Base-by-base conservation (phyloP, 306 rosid species). In the Comarum palustre region DNA sequence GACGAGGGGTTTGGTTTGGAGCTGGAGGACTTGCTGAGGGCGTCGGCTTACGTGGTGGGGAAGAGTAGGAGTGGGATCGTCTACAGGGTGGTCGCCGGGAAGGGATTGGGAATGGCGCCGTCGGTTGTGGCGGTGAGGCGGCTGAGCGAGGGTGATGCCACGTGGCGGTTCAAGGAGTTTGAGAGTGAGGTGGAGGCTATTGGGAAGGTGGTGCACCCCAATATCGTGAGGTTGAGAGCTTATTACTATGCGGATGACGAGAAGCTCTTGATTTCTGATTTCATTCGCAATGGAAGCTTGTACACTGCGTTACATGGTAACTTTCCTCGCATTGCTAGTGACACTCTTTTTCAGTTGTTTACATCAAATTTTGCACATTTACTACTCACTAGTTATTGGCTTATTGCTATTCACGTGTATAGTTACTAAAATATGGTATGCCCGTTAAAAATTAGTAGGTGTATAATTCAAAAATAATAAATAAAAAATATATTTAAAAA, bases 21-120 rank as follows among this genome's bases (percentile, higher is more conserved):
- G 62, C 66, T 91, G 45, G 96, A 91, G 73, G 97, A 89, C 82
- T 75, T 91, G 82, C 58, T 91, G 58, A 86, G 97, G 79, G 97
- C 96, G 3, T 91, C 97, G 22, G 97, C 96, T 5, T 91, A 91
- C 84, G 93, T 91, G 72, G 88, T 91, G 75, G 97, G 97, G 67
- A 91, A 91, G 78, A 87, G 93, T 25, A 78, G 88, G 83, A 86
- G 87, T 67, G 96, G 97, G 59, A 91, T 91, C 4, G 87, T 89
- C 46, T 91, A 89, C 65, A 83, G 84, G 74, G 97, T 91, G 20
- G 93, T 89, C 52, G 96, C 89, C 1, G 78, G 78, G 27, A 77
- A 75, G 64, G 87, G 83, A 62, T 63, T 85, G 0, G 73, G 86
- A 54, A 69, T 71, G 77, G 70, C 83, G 66, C 82, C 87, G 4